phyloP scores from a whole-genome alignment of 2,329 filamentous ascomycete genomes.

The Aspergillus melleus region DNA sequence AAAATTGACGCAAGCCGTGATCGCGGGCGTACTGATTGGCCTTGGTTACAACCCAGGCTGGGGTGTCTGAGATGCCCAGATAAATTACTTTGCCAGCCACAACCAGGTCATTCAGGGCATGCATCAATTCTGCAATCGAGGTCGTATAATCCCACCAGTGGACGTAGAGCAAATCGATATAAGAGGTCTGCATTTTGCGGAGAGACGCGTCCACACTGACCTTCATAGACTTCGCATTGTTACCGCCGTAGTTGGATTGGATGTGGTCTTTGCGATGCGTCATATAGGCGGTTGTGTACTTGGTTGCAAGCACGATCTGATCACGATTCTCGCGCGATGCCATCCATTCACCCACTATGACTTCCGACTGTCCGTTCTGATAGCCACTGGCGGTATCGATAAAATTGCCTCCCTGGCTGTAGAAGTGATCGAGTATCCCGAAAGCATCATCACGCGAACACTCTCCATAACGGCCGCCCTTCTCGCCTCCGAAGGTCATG shows the following conservation, averaged over 20 bases:
- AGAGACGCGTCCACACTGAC: constrained; percentile 30
- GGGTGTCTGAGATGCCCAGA: constrained; percentile 67
- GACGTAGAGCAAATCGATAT: constrained; percentile 40
- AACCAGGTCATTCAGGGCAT: constrained; percentile 64
- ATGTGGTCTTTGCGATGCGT: constrained; percentile 25
- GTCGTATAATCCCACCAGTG: constrained; percentile 65
- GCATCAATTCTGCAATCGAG: constrained; percentile 67
- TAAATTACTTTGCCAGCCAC: constrained; percentile 64
- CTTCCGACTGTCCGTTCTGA: constrained; percentile 49
- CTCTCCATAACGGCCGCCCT: constrained; percentile 40
- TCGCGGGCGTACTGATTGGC: constrained; percentile 62
- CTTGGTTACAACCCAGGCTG: constrained; percentile 61
- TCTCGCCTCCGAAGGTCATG: constrained; percentile 32
- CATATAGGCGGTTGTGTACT: constrained; percentile 48
- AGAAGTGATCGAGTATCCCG: constrained; percentile 50
- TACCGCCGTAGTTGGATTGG: constrained; percentile 46
- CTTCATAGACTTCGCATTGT: constrained; percentile 30
- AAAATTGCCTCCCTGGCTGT: constrained; percentile 52
- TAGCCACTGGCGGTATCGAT: constrained; percentile 55
- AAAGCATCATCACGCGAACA: constrained; percentile 47
- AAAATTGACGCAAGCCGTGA: constrained; percentile 69
- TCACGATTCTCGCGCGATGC: constrained; percentile 44
- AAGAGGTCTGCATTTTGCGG: constrained; percentile 34
- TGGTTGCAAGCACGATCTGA: constrained; percentile 57
- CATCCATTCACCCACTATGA: constrained; percentile 55